Evolutionary conservation across 73 alveolate species (phyloP).

Genomic region (Halteria grandinella): DNA sequence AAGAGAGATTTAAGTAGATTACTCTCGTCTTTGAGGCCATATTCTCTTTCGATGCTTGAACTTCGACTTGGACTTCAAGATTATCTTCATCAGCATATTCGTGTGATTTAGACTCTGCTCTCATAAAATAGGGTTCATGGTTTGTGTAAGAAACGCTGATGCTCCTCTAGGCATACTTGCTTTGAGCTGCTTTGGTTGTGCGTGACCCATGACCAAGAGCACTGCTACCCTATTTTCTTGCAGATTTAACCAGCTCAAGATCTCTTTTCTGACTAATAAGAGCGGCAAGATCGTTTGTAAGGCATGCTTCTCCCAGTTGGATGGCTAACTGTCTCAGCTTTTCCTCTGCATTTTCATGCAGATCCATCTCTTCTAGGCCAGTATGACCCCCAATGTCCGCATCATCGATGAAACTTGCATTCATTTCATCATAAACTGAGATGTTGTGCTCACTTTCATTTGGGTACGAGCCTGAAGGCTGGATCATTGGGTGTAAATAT

Average conservation of each 20-base stretch:
- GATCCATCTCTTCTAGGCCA: conserved; percentile 42
- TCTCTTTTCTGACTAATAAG: conserved; percentile 88
- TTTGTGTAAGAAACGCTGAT: conserved; percentile 16
- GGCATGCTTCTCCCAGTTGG: conserved; percentile 90
- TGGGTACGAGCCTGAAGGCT: no score
- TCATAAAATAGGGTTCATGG: no score
- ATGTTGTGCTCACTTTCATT: conserved; percentile 44
- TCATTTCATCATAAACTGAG: conserved; percentile 49
- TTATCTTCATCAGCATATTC: no score
- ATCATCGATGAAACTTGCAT: conserved; percentile 24
- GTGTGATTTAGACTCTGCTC: no score
- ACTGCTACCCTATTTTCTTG: conserved; percentile 67
- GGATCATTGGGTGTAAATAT: no score
- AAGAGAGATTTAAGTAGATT: conserved; percentile 14
- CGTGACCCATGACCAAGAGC: not conserved
- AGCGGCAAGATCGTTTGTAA: conserved; percentile 89
- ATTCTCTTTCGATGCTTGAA: no score
- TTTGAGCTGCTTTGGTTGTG: not conserved
- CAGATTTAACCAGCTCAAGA: conserved; percentile 77
- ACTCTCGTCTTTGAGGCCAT: no score
- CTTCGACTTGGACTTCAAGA: no score
- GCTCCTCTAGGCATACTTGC: conserved; percentile 8
- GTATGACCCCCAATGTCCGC: no score
- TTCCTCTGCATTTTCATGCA: conserved; percentile 75
- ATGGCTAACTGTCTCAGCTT: conserved; percentile 83